A percentile compares a stretch with the other conserved stretches of the same genome.
Conservation (phyloP, 371 early-diverging fungal genomes). For the Mortierella sp. region DNA sequence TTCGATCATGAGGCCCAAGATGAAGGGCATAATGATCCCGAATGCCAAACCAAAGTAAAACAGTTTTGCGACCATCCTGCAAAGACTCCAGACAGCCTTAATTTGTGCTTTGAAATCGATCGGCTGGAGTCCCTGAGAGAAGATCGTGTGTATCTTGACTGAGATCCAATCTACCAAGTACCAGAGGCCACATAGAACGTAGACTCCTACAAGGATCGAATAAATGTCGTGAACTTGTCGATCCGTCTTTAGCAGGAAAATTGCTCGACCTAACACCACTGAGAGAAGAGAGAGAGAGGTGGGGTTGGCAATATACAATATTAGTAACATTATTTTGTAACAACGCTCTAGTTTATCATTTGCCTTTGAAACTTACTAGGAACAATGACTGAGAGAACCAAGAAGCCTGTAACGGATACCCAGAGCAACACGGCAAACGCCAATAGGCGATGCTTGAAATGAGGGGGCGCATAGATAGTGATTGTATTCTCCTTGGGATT, state of each 20-base stretch:
- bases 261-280: conserved; percentile 38
- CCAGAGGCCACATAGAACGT: conserved; percentile 31
- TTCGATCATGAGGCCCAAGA: conserved; percentile 36
- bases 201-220: conserved; percentile 27
- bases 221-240: conserved; percentile 33
- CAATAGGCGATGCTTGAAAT: conserved; percentile 59
- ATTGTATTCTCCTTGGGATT: conserved; percentile 62
- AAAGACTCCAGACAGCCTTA: background rate
- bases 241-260: conserved; percentile 18
- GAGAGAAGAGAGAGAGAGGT: background rate
- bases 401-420: conserved; percentile 59
- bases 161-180: conserved; percentile 8
- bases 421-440: conserved; percentile 65
- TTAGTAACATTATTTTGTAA: background rate
- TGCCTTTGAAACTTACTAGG: conserved; percentile 26
- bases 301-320: background rate
- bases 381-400: conserved; percentile 16
- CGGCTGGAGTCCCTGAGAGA: conserved; percentile 16
- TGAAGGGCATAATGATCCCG: conserved; percentile 33
- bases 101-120: conserved; percentile 22
- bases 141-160: background rate
- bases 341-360: background rate
- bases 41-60: conserved; percentile 30
- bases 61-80: conserved; percentile 5
- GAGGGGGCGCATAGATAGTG: conserved; percentile 77